These are phyloP conservation scores for Globisporangium acanthophoron DNA, from an alignment of 352 stramenopile genomes.

Conservation along the genomic window DNA sequence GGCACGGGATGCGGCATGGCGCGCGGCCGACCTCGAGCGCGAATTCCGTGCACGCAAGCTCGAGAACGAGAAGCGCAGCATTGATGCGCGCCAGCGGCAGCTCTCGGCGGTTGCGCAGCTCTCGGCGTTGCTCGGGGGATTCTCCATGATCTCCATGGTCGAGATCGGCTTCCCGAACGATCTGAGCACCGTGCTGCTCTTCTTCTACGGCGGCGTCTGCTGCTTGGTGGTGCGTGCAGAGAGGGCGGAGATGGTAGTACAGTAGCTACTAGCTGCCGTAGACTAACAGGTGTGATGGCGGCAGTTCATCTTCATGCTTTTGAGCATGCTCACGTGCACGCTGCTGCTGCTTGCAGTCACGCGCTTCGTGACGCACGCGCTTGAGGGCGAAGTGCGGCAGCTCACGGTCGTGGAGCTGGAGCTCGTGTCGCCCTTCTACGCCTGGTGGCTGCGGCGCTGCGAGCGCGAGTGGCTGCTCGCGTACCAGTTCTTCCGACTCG, in stretches of 20 bases:
- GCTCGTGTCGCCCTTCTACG: conserved; percentile 56
- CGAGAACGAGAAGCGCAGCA: conserved; percentile 71
- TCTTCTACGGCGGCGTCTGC: conserved; percentile 53
- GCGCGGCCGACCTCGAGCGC: conserved; percentile 61
- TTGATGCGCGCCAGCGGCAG: conserved; percentile 65
- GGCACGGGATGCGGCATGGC: conserved; percentile 57
- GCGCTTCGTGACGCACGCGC: conserved; percentile 71
- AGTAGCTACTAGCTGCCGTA: too few species aligned
- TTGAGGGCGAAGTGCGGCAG: conserved; percentile 55
- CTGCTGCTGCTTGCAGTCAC: conserved; percentile 70
- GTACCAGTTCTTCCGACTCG: conserved; percentile 57
- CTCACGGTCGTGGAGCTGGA: conserved; percentile 58
- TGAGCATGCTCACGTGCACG: conserved; percentile 66
- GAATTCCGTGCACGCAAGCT: conserved; percentile 69
- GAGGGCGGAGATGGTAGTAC: too few species aligned
- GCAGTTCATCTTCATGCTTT: conserved; percentile 72
- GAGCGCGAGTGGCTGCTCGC: conserved; percentile 71
- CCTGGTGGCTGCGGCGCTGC: conserved; percentile 66
- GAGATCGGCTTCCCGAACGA: conserved; percentile 49
- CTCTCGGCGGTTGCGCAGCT: conserved; percentile 57
- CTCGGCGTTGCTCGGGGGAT: conserved; percentile 59
- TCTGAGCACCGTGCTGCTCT: conserved; percentile 41
- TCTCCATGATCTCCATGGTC: conserved; percentile 71
- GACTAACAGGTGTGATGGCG: not conserved
- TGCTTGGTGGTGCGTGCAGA: conserved; percentile 40